Base-by-base conservation (phyloP, 441 rosid species). In the Adansonia gregorii region DNA sequence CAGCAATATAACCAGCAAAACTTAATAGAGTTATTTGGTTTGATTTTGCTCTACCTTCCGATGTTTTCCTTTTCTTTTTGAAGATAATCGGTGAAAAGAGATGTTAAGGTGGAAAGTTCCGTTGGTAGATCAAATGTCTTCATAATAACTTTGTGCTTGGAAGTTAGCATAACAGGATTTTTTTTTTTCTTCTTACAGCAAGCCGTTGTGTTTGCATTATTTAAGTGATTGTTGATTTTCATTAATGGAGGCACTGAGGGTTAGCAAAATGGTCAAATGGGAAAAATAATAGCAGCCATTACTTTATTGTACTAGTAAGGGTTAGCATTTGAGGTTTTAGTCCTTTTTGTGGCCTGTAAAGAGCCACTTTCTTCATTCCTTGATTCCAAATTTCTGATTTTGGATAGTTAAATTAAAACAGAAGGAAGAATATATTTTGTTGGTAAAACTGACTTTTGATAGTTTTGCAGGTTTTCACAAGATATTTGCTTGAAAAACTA, bases 401-500 rank as follows among this genome's bases (percentile, higher is more conserved):
- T 31, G 39, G 39, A 31, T 31, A 31, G 39, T 3, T 31, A 31
- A 31, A 31, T 31, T 61, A 8, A 52, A 52, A 71, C 46, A 27
- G 27, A 24, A 51, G 74, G 74, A 70, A 51, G 59, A 52, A 51
- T 27, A 27, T 41, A 9, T 55, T 72, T 72, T 55, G 45, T 73
- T 8, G 51, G 80, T 3, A 56, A 45, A 22, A 49, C 31, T 79
- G 49, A 79, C 75, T 22, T 61, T 56, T 75, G 59, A 24, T 19
- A 60, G 20, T 35, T 78, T 52, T 79, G 77, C 91, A 95, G 99
- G 95, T 88, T 75, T 82, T 92, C 70, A 86, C 98, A 10, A 90
- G 98, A 84, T 89, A 90, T 80, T 70, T 90, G 24, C 78, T 95
- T 73, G 87, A 91, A 81, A 90, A 85, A 79, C 89, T 95, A 80